Evolutionary conservation across 2,329 filamentous ascomycete species (phyloP), one percentile per base, ranked within the genome.

Genomic region (Ciborinia camelliae): DNA sequence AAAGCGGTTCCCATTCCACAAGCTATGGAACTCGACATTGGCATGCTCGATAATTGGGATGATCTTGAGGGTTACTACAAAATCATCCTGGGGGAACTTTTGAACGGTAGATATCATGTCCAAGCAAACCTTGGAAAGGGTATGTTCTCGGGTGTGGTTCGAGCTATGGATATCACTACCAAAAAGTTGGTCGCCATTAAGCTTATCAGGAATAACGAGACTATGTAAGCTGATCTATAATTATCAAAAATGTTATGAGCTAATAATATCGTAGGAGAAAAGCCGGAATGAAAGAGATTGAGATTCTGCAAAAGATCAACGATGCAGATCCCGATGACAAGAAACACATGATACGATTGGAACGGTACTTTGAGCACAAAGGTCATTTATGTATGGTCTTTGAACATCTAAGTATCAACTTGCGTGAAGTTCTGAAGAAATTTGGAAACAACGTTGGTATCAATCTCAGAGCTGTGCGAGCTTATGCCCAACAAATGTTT

Each of bases 51-150:
- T 73, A 94, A 96, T 66, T 91, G 88, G 88, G 93, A 96, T 74
- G 95, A 98, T 75, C 87, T 90, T 61, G 92, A 99, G 73, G 95
- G 94, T 7, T 98, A 98, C 76, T 99, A 98, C 81, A 96, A 95
- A 77, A 88, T 97, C 65, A 92, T 96, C 65, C 87, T 92, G 48
- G 93, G 94, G 73, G 95, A 99, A 79, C 80, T 98, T 60, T 83
- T 99, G 68, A 90, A 96, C 71, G 88, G 88, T 37, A 90, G 92
- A 41, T 98, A 98, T 76, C 91, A 95, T 75, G 87, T 99, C 39
- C 90, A 94, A 75, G 87, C 93, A 65, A 89, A 89, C 61, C 83
- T 99, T 28, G 95, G 95, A 68, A 92, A 91, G 77, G 95, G 95
- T 72, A 97, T 97, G 84, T 99, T 97, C 76, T 96, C 95, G 0